Evolutionary conservation across 2,329 filamentous ascomycete species (phyloP).

Genomic region (Ascosphaera acerosa): DNA sequence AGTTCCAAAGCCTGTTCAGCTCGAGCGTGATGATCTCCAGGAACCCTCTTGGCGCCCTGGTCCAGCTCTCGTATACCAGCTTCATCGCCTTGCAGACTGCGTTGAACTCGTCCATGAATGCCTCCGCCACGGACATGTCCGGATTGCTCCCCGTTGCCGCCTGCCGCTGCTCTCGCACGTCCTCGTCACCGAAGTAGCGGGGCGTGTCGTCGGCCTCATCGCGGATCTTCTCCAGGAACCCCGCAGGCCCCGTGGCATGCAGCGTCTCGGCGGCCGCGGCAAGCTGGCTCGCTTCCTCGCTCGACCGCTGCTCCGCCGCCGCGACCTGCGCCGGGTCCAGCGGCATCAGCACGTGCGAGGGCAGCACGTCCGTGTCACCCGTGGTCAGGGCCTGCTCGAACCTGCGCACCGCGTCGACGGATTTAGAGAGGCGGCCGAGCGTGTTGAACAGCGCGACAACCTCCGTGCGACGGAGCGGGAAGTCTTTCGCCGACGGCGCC

Average conservation of each 20-base stretch:
- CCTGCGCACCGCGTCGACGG: constrained; percentile 44
- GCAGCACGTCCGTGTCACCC: constrained; percentile 10
- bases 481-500: constrained; percentile 34
- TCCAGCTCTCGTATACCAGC: constrained; percentile 46
- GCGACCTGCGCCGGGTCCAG: constrained; percentile 6
- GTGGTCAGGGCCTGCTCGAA: constrained; percentile 31
- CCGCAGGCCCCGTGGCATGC: not conserved
- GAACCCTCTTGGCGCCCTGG: constrained; percentile 9
- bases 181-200: constrained; percentile 12
- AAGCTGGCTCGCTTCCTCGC: not conserved
- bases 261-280: not conserved
- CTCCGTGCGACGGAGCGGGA: constrained; percentile 62
- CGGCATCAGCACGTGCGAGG: constrained; percentile 9
- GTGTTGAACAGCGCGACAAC: constrained; percentile 90
- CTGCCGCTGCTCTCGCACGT: constrained; percentile 9
- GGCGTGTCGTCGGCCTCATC: constrained; percentile 13
- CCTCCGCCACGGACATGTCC: constrained; percentile 19
- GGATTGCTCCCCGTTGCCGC: constrained; percentile 20
- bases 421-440: constrained; percentile 62
- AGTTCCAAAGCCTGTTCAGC: constrained; percentile 37
- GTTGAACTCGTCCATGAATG: constrained; percentile 36
- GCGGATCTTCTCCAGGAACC: constrained; percentile 3
- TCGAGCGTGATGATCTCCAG: no score
- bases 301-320: constrained; percentile 4
- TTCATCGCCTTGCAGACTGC: constrained; percentile 36